Evolutionary conservation across 1,284 basidiomycete species (phyloP), one percentile per base, ranked within the genome.

Genomic region (Cystobasidium pallidum): DNA sequence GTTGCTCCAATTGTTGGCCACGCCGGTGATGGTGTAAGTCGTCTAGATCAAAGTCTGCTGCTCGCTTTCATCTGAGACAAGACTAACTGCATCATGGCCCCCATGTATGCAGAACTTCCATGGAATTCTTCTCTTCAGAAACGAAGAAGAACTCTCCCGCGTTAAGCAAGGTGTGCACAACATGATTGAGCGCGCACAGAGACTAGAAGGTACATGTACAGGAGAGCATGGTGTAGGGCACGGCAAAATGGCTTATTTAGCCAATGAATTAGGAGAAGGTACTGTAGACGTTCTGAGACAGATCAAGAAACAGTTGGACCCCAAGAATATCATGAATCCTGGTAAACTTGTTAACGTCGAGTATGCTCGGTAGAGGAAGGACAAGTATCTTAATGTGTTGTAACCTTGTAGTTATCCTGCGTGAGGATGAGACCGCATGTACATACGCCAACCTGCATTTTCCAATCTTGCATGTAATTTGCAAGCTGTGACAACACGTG

Each of bases 161-260:
- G 87, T 84, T 0, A 83, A 83, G 47, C 83, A 83, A 10, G 84
- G 85, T 3, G 88, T 89, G 0, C 84, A 86, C 76, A 82, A 87
- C 41, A 89, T 92, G 86, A 87, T 91, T 7, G 81, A 86, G 73
- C 84, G 89, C 17, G 91, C 91, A 0, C 88, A 91, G 73, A 84
- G 83, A 28, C 82, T 91, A 65, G 90, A 91, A 75, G 90, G 90
- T 30, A 91, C 90, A 26, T 91, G 90, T 87, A 77, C 77, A n/a
- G 76, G 76, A 13, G 76, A 78, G 55, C 75, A 78, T 51, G 62
- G 47, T 57, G 65, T 63, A 32, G 78, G 78, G 1, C 65, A 75
- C 30, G 78, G 77, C 10, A 79, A 78, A 63, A 61, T 74, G 71
- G 55, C 63, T 0, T 78, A 78, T 64, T 64, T 79, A 36, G 77